Evolutionary conservation across 139 green algal species (phyloP), one percentile per base, ranked within the genome.

Genomic region (Chlamydomonas applanata): DNA sequence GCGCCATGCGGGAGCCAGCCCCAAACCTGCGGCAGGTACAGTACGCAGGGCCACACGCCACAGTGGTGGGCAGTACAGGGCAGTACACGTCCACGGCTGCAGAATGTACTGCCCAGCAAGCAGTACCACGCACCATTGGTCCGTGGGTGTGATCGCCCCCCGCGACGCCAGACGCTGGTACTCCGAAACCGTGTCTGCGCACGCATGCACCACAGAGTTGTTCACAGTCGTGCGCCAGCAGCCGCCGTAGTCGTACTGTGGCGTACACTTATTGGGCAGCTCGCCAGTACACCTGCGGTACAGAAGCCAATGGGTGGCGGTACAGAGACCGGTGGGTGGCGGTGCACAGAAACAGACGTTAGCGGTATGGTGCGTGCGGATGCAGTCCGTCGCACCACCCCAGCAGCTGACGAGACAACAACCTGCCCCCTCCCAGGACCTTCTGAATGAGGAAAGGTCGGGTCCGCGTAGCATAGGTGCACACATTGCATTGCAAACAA

Each of bases 181-280:
- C 29, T 3, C 3, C 3, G 22, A 11, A 2, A 66, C 30, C 9
- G 24, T 35, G 59, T 66, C 59, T 16, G 29, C 30, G 59, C 59
- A 66, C 30, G 24, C 59, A 35, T 73, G 67, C 29, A 76, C 30
- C 59, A 59, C 24, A 3, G 11, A 3, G 25, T 60, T 52, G 3
- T 71, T 35, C 5, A 88, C 53, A 0, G 62, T 83, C 66, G 25
- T 56, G 0, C 70, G 46, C 89, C 89, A 95, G 82, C 89, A 94
- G 71, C 79, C 85, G 49, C 82, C 84, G 29, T 82, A 81, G 53
- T 90, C 70, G 22, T 76, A 65, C 27, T 79, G 68, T 0, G 59
- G 32, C 3, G 74, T 88, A 78, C 91, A 95, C 66, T 86, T 83
- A 69, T 94, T 75, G 13, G 74, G 54, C 29, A 93, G 69, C 56